A percentile compares a stretch with the other conserved stretches of the same genome.
Evolutionary conservation across 805 yeast species (phyloP).

Genomic region (Lipomyces starkeyi): DNA sequence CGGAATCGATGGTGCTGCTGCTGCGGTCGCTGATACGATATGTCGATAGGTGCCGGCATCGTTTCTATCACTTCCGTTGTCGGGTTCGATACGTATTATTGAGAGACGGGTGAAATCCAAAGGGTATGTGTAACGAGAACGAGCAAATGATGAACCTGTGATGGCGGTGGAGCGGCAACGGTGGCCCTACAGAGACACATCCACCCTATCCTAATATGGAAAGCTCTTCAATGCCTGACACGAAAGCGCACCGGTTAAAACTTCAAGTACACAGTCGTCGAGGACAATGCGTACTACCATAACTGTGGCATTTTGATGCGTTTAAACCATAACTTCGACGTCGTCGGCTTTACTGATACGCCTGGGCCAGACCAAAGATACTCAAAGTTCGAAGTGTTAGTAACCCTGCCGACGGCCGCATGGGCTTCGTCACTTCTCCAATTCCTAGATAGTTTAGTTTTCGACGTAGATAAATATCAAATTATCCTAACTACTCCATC

Average conservation of each 20-base stretch:
- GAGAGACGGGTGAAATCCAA: not conserved
- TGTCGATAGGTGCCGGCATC: slow-evolving; percentile 51
- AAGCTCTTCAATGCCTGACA: not conserved
- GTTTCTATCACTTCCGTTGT: not conserved
- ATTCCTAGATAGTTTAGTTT: too few species aligned
- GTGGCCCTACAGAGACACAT: not conserved
- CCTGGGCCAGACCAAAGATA: not conserved
- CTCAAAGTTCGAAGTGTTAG: too few species aligned
- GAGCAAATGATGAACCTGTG: not conserved
- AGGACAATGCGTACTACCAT: not conserved
- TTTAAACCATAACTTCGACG: too few species aligned
- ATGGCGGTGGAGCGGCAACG: not conserved
- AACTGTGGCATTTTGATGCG: too few species aligned
- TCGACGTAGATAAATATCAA: not conserved
- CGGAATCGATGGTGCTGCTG: slow-evolving; percentile 57
- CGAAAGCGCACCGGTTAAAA: not conserved
- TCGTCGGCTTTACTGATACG: too few species aligned
- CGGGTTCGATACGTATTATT: not conserved
- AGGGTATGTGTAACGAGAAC: not conserved
- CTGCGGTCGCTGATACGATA: slow-evolving; percentile 49
- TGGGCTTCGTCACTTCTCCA: too few species aligned
- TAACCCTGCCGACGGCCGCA: too few species aligned
- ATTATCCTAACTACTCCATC: not conserved
- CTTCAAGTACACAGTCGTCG: not conserved
- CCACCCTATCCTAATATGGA: slow-evolving; percentile 1